phyloP scores from a whole-genome alignment of 495 filamentous ascomycete species.

The Aspergillus nanangensis region DNA sequence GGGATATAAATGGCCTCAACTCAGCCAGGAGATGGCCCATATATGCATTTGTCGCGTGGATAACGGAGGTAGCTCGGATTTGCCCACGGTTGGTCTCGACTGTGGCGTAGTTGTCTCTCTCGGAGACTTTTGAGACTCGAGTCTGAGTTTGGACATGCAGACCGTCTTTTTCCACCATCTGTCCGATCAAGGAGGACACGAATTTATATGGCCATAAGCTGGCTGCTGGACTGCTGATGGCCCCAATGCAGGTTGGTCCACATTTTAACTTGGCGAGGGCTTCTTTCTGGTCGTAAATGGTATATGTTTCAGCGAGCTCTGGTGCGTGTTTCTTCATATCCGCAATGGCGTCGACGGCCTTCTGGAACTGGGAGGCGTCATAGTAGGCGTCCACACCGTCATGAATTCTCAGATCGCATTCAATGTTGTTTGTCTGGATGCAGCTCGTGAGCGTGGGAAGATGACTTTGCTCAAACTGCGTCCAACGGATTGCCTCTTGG shows the following conservation, averaged over 20 bases:
- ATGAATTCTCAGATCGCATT: not conserved
- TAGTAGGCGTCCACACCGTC: not conserved
- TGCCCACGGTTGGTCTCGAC: not conserved
- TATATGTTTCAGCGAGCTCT: not conserved
- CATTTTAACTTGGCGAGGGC: not conserved
- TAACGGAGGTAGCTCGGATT: not conserved
- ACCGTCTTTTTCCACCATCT: not conserved
- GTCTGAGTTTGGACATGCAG: not conserved
- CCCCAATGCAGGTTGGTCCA: not conserved
- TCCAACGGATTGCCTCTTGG: not conserved
- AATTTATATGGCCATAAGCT: not conserved
- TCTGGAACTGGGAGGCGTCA: not conserved
- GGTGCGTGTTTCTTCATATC: not conserved
- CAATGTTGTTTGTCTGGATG: not conserved
- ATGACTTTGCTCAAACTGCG: not conserved
- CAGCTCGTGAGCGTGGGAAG: not conserved
- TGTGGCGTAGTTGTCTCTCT: not conserved
- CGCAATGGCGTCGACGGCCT: not conserved
- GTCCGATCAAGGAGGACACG: not conserved
- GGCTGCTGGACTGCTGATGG: not conserved
- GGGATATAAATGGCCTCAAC: not conserved
- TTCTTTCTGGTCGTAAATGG: not conserved
- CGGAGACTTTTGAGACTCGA: not conserved
- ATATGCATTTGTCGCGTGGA: not conserved
- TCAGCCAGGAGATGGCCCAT: not conserved